Base-by-base conservation (phyloP, 768 basidiomycete genomes). In the Amyloporia xantha region DNA sequence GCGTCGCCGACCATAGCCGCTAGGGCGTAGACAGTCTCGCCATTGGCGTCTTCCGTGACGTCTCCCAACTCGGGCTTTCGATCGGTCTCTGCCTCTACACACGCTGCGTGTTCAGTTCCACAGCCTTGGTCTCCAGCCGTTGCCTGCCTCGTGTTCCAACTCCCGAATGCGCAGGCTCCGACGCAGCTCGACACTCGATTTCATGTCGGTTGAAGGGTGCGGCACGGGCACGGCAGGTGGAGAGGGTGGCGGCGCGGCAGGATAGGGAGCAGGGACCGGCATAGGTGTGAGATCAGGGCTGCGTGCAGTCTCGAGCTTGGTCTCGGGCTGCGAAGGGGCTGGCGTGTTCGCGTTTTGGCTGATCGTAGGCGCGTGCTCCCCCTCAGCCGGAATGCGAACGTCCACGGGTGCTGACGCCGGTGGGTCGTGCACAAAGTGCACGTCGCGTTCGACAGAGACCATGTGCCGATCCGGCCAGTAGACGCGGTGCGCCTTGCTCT, bases 401-500 rank as follows among this genome's bases (percentile, higher is more conserved):
- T 33, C 30, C 30, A 33, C 15, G 30, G 30, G 30, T 33, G 30
- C 30, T 7, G 30, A 33, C 9, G 9, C 30, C 7, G 30, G 15
- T 33, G 27, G 12, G 47, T 48, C 47, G 19, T 23, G n/a, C 20
- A 13, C 11, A 33, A 51, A 44, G 25, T 28, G 44, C 12, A 51
- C 44, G 13, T 46, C 38, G 9, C 45, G 44, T 30, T 51, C 40
- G 39, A 51, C 24, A 17, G 50, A 40, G 37, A 51, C 40, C 19
- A 39, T 40, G 3, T 28, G 45, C n/a, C 20, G 17, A 43, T 39
- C 28, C n/a, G 50, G 50, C 44, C 44, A 51, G 19, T 47, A 51
- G 17, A 51, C 26, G 9, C 24, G 27, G 5, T 46, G 39, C 5
- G 38, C 50, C 20, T 51, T 40, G 41, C 62, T 66, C n/a, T 65